phyloP scores from a whole-genome alignment of 1,284 basidiomycete species.

The Flammula alnicola region DNA sequence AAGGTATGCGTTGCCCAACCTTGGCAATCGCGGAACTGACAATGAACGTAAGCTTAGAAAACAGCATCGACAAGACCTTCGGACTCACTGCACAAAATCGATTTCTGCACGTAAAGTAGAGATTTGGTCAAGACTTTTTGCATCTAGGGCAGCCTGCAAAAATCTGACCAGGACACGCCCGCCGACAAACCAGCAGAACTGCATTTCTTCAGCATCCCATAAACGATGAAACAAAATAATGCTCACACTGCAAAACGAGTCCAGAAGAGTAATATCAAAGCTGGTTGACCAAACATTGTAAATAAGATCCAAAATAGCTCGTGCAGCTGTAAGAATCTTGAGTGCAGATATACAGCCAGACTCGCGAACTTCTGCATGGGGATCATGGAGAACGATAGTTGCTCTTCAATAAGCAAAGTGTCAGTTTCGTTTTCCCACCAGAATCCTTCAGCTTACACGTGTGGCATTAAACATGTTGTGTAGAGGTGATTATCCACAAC shows the following conservation, averaged over 20 bases:
- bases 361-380: constrained; percentile 63
- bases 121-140: constrained; percentile 55
- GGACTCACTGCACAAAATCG: constrained; percentile 65
- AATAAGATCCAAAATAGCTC: constrained; percentile 69
- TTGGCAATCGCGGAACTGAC: constrained; percentile 59
- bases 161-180: constrained; percentile 70
- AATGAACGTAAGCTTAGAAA: constrained; percentile 9
- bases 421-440: too few relatives aligned
- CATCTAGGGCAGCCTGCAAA: constrained; percentile 59
- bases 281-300: constrained; percentile 70
- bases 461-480: constrained; percentile 61
- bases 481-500: constrained; percentile 71
- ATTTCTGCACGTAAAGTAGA: constrained; percentile 62
- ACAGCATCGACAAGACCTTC: constrained; percentile 2
- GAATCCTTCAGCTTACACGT: constrained; percentile 74
- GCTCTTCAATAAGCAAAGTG: too few relatives aligned
- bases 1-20: constrained; percentile 66
- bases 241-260: constrained; percentile 62
- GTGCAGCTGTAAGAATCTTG: constrained; percentile 66
- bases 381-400: constrained; percentile 70
- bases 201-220: constrained; percentile 10
- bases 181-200: constrained; percentile 74
- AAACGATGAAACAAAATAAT: constrained; percentile 5
- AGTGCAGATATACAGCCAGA: constrained; percentile 68
- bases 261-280: constrained; percentile 68